phyloP scores from a whole-genome alignment of 371 early-diverging fungal genomes.

The Saksenaea oblongispora region DNA sequence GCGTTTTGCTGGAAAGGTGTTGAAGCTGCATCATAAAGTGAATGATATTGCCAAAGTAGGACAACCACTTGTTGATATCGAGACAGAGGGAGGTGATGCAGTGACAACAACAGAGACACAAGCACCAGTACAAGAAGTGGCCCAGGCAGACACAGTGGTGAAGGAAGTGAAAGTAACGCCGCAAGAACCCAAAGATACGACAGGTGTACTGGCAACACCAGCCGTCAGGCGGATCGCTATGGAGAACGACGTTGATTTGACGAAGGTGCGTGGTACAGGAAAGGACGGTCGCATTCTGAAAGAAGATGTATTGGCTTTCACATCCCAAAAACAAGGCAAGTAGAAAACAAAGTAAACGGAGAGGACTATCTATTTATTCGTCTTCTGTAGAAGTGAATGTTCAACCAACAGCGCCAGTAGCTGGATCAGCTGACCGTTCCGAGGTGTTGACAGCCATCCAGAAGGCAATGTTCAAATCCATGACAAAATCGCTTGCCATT shows the following conservation, averaged over 20 bases:
- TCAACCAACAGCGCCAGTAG: background rate
- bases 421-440: constrained; percentile 11
- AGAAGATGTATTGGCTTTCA: constrained; percentile 81
- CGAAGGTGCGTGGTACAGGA: constrained; percentile 78
- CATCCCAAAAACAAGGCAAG: constrained; percentile 24
- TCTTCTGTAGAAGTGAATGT: background rate
- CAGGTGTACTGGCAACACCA: constrained; percentile 73
- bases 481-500: constrained; percentile 87
- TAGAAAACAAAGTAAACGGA: background rate
- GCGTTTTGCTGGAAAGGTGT: constrained; percentile 81
- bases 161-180: constrained; percentile 19
- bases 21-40: constrained; percentile 70
- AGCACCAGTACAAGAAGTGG: background rate
- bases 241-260: constrained; percentile 80
- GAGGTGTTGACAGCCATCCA: constrained; percentile 77
- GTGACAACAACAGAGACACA: constrained; percentile 4
- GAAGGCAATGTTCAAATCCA: constrained; percentile 92
- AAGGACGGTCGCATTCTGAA: constrained; percentile 87
- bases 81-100: constrained; percentile 50
- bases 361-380: no score
- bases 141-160: background rate
- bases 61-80: constrained; percentile 85
- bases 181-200: constrained; percentile 12
- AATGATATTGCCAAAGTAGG: constrained; percentile 91
- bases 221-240: constrained; percentile 91